Evolutionary conservation across 306 rosid species (phyloP), one percentile per base, ranked within the genome.

Genomic region (Prunus mira): DNA sequence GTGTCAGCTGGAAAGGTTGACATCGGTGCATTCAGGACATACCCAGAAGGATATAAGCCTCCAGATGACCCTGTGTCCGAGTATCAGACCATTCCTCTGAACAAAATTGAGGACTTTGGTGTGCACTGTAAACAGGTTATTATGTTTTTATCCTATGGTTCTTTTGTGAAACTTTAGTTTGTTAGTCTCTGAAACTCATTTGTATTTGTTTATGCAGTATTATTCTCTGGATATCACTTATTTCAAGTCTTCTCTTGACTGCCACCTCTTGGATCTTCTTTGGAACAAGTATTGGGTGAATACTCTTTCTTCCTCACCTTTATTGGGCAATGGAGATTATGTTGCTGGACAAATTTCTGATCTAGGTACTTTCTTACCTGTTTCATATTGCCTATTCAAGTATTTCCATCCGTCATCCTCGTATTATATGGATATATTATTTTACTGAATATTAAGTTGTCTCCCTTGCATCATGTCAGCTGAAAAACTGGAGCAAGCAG

Each of bases 241-340:
- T 86, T 96, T 92, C 69, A 96, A 96, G 85, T 96, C 99, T 75
- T 86, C 93, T 60, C 98, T 96, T 60, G 98, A 96, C 78, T 87
- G 88, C 74, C 98, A 92, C 81, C 97, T 96, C 56, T 76, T 96
- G 99, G 97, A 96, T 84, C 81, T 89, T 72, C 89, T 96, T 34
- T 92, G 99, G 99, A 91, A 96, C 86, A 91, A 92, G 83, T 92
- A 96, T 75, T 91, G 99, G 98, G 94, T 96, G 78, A 89, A 93
- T 73, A 91, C 98, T 15, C 85, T 96, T 15, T 96, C 98, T 17
- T 96, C 99, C 79, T 93, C 99, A 54, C 98, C 99, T 46, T 81
- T 93, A 54, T 82, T 96, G 97, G 96, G 96, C 13, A 92, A 91
- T 72, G 97, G 96, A 70, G 99, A 96, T 82, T 96, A 88, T 43